phyloP scores from a whole-genome alignment of 2,329 filamentous ascomycete species.

The Penicillium sp. region DNA sequence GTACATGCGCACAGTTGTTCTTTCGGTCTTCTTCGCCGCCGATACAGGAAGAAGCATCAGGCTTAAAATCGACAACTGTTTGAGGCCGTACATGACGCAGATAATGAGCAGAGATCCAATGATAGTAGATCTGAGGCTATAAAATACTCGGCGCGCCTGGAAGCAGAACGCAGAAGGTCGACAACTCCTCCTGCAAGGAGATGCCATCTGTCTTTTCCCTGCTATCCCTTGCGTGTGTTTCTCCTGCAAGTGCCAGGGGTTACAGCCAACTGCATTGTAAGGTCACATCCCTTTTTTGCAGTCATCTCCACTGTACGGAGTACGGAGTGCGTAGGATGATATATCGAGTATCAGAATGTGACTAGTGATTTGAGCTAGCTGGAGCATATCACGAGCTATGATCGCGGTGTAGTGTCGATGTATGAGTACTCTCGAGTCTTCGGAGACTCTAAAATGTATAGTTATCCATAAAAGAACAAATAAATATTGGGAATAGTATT shows the following conservation, averaged over 20 bases:
- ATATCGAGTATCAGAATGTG: neutral
- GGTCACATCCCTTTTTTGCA: neutral
- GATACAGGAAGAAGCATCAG: slow-evolving; percentile 21
- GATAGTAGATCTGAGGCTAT: neutral
- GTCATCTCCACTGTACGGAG: neutral
- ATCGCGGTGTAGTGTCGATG: neutral
- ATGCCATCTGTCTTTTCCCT: neutral
- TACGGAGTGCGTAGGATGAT: neutral
- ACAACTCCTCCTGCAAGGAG: neutral
- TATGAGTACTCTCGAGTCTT: neutral
- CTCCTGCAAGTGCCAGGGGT: slow-evolving; percentile 2
- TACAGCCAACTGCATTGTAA: neutral
- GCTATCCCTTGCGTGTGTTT: slow-evolving; percentile 5
- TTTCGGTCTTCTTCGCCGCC: slow-evolving; percentile 12
- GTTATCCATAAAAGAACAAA: neutral
- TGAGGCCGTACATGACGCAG: slow-evolving; percentile 20
- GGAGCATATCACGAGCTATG: neutral
- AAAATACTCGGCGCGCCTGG: neutral
- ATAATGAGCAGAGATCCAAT: neutral
- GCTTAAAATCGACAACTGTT: slow-evolving; percentile 20
- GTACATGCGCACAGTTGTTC: slow-evolving; percentile 12
- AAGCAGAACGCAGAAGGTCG: neutral
- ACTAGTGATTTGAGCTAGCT: neutral
- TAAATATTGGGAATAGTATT: neutral
- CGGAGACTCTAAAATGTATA: neutral